Conservation (phyloP, 140 eudicot species). For the Erigeron philadelphicus region DNA sequence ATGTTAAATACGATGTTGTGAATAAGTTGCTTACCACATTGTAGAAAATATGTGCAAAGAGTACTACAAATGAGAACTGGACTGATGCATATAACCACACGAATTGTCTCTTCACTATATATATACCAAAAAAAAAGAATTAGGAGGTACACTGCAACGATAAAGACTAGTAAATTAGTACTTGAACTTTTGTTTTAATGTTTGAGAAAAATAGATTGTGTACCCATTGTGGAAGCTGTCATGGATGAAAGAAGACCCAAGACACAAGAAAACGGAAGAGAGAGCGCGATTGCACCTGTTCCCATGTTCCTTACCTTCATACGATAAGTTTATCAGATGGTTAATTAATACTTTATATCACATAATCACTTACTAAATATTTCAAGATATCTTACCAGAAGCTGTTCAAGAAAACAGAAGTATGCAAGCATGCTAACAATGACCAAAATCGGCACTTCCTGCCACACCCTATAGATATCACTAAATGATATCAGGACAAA, state of each 20-base stretch:
- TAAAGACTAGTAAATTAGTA: neutral
- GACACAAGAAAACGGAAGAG: conserved; percentile 89
- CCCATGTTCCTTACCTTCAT: conserved; percentile 67
- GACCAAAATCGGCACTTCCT: conserved; percentile 82
- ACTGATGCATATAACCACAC: conserved; percentile 78
- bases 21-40: conserved; percentile 53
- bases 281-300: conserved; percentile 69
- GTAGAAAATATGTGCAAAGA: conserved; percentile 80
- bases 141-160: conserved; percentile 14
- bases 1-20: neutral
- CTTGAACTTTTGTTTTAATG: neutral
- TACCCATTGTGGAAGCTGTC: conserved; percentile 96
- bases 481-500: conserved; percentile 22
- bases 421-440: conserved; percentile 84
- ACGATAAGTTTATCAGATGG: neutral
- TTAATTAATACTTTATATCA: neutral
- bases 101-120: conserved; percentile 66
- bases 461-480: conserved; percentile 77
- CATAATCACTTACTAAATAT: neutral
- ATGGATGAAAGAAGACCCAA: conserved; percentile 81
- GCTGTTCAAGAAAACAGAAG: conserved; percentile 92
- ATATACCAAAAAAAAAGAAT: no score
- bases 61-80: conserved; percentile 66
- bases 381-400: conserved; percentile 48
- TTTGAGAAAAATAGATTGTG: neutral